Evolutionary conservation across 768 basidiomycete genomes (phyloP), one percentile per base, ranked within the genome.

Genomic region (Agaricus subrufescens): DNA sequence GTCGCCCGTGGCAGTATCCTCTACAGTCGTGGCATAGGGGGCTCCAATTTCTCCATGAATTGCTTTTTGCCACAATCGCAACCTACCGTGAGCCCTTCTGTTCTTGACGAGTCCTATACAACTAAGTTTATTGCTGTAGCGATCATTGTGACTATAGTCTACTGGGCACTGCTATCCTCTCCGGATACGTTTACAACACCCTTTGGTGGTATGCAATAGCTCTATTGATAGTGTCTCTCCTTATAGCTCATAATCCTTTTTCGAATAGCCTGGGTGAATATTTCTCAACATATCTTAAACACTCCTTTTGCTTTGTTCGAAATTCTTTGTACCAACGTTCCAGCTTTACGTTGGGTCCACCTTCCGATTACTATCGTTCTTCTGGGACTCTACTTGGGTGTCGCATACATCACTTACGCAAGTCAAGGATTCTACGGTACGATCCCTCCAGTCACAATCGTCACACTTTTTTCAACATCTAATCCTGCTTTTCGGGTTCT

Each of bases 371-470:
- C 76, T 26, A 46, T 87, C 14, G 14, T 85, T 10, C 59, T 83
- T 19, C 77, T 89, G 9, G 80, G 60, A 0, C 62, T 68, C 2
- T 91, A 90, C 62, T 68, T 89, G 15, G 85, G 78, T 25, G 69
- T 90, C 0, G 87, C 87, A 10, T 91, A 89, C 61, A 76, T 91
- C 52, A 87, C 86, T 0, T 61, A 76, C 47, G 79, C 70, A 0
- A 78, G 80, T 0, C 84, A 86, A 62, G 80, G 81, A 0, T 78
- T 86, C 62, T 90, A 89, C 65, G 66, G 87, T 89, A 58, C 52
- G 84, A 75, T 26, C 25, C 25, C 3, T 19, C 5, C 29, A 12
- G 34, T 34, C 7, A 7, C 40, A 39, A 19, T 8, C 26, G 26
- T 15, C 7, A 14, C 29, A 34, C 25, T 37, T 49, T 37, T 34